Conservation (phyloP, 2,329 filamentous ascomycete genomes). For the Exophiala lecanii-corni region DNA sequence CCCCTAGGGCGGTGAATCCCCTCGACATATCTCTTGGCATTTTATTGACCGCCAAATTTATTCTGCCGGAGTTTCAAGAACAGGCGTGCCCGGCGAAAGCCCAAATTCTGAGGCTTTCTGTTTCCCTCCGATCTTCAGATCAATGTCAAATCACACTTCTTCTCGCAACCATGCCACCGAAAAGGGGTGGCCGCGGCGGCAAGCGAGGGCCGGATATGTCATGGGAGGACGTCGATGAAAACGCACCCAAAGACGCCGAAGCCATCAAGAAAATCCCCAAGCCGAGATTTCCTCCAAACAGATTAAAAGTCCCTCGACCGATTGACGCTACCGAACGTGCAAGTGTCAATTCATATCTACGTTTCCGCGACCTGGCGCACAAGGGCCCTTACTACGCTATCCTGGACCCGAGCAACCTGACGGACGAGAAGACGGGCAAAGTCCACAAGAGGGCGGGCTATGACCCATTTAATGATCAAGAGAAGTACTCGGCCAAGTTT, state of each 20-base stretch:
- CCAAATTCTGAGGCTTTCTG: neutral
- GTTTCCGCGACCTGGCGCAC: slow-evolving; percentile 51
- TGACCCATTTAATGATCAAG: slow-evolving; percentile 59
- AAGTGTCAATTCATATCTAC: slow-evolving; percentile 48
- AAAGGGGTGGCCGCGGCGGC: slow-evolving; percentile 30
- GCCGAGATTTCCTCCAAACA: slow-evolving; percentile 23
- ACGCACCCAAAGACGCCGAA: slow-evolving; percentile 34
- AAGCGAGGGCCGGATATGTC: slow-evolving; percentile 36
- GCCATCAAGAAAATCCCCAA: slow-evolving; percentile 26
- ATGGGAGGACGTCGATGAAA: slow-evolving; percentile 37
- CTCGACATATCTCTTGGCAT: neutral
- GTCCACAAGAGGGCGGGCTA: slow-evolving; percentile 44
- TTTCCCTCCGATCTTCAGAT: neutral
- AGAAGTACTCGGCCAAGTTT: slow-evolving; percentile 54
- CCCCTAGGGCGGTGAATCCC: no score
- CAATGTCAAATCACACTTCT: neutral
- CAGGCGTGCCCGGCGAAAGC: no score
- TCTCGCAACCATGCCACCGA: neutral
- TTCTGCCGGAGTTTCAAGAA: neutral
- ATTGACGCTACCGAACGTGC: slow-evolving; percentile 37
- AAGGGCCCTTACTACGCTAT: slow-evolving; percentile 58
- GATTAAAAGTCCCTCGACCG: slow-evolving; percentile 12
- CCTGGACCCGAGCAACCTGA: slow-evolving; percentile 37
- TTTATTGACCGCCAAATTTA: neutral
- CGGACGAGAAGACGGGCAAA: slow-evolving; percentile 40